A percentile compares a stretch with the other conserved stretches of the same genome.
Evolutionary conservation across 129 eudicot genomes (phyloP).

Genomic region (Smallanthus sonchifolius): DNA sequence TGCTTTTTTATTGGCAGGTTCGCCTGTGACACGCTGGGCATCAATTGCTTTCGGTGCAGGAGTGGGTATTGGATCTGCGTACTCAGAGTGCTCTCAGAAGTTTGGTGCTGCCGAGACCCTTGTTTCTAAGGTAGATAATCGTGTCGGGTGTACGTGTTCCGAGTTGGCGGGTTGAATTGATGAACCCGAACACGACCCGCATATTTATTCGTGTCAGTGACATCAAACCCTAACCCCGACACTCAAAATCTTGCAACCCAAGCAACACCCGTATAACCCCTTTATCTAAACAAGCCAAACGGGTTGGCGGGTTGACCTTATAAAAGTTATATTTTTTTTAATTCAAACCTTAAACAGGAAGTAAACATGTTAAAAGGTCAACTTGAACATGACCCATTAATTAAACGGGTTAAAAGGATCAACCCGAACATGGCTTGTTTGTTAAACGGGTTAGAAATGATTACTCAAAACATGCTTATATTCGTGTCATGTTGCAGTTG

Average conservation of each 20-base stretch:
- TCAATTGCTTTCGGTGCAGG: slow-evolving; percentile 93
- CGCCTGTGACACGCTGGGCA: slow-evolving; percentile 89
- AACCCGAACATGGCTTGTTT: no score
- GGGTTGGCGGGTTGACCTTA: background rate
- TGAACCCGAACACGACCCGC: background rate
- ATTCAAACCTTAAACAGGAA: background rate
- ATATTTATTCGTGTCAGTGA: background rate
- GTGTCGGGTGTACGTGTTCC: background rate
- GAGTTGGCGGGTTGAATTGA: background rate
- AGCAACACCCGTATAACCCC: background rate
- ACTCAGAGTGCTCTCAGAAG: slow-evolving; percentile 66
- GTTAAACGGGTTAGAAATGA: no score
- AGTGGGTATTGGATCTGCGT: slow-evolving; percentile 86
- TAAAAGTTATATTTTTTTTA: no score
- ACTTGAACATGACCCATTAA: no score
- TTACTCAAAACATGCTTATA: no score
- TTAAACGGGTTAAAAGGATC: no score
- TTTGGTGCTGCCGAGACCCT: slow-evolving; percentile 40
- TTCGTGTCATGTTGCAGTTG: background rate
- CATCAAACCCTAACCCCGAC: background rate
- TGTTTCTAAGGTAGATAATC: slow-evolving; percentile 29
- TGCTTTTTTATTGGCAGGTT: slow-evolving; percentile 38
- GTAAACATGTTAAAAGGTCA: no score
- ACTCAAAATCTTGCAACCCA: background rate
- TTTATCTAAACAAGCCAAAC: background rate